These are phyloP conservation scores for Spatholobus suberectus DNA, from an alignment of 306 rosid species.

Conservation along the genomic window DNA sequence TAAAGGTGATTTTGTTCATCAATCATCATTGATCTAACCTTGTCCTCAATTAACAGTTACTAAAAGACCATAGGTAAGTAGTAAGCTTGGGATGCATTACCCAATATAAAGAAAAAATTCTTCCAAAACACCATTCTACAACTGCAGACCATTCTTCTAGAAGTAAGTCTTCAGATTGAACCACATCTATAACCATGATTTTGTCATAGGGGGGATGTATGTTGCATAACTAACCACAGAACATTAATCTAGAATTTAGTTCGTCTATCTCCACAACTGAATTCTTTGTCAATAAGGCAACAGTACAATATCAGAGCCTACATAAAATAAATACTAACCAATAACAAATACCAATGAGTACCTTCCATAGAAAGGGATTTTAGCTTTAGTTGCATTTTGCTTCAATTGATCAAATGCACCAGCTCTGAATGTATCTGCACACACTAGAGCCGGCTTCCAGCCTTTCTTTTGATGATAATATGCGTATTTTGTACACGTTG, in stretches of 20 bases:
- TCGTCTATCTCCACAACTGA: conserved; percentile 4
- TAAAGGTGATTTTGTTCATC: background rate
- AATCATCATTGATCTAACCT: background rate
- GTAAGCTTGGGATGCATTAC: background rate
- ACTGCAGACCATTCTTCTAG: background rate
- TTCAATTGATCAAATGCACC: conserved; percentile 99
- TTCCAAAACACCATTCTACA: background rate
- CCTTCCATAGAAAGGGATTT: conserved; percentile 98
- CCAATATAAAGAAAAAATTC: background rate
- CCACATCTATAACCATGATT: conserved; percentile 8
- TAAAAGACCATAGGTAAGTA: background rate
- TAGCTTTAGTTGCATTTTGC: conserved; percentile 92
- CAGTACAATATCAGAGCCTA: conserved; percentile 1
- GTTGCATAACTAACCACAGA: conserved; percentile 12
- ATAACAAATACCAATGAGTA: conserved; percentile 36
- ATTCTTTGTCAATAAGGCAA: conserved; percentile 4
- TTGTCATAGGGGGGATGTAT: background rate
- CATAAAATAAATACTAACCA: conserved; percentile 9
- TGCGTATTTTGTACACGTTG: conserved; percentile 92
- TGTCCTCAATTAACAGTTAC: background rate
- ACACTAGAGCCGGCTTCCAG: conserved; percentile 97
- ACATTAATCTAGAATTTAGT: background rate
- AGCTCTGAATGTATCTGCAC: conserved; percentile 98
- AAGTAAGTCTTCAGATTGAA: conserved; percentile 2
- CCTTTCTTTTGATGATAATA: conserved; percentile 87